phyloP scores from a whole-genome alignment of 1,284 basidiomycete species.

The Neonothopanus nambi region DNA sequence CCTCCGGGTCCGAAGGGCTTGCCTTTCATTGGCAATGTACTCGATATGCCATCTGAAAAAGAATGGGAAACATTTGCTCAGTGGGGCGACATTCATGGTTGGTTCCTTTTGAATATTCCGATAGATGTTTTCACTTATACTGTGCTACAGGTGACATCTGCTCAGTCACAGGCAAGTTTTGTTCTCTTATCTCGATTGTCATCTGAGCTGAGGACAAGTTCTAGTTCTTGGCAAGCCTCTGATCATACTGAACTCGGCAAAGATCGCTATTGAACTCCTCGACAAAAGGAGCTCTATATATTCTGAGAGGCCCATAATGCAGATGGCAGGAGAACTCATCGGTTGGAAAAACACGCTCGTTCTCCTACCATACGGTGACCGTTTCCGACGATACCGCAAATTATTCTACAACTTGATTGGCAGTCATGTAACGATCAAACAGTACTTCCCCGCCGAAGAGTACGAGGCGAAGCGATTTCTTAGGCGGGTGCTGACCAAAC shows the following conservation, averaged over 20 bases:
- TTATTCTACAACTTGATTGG: slow-evolving; percentile 61
- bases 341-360: slow-evolving; percentile 68
- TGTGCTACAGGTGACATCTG: slow-evolving; percentile 53
- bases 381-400: slow-evolving; percentile 61
- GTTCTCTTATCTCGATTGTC: background rate
- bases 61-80: slow-evolving; percentile 57
- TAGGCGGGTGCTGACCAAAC: slow-evolving; percentile 52
- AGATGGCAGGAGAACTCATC: slow-evolving; percentile 53
- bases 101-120: slow-evolving; percentile 15
- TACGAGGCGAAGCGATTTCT: slow-evolving; percentile 58
- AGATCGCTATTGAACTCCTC: slow-evolving; percentile 57
- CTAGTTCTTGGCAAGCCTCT: slow-evolving; percentile 58
- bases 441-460: slow-evolving; percentile 51
- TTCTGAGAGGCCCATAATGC: slow-evolving; percentile 60
- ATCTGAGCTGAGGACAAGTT: background rate
- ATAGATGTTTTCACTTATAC: background rate
- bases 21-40: slow-evolving; percentile 52
- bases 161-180: slow-evolving; percentile 40
- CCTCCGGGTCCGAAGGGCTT: slow-evolving; percentile 54
- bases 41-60: slow-evolving; percentile 52
- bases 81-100: slow-evolving; percentile 55
- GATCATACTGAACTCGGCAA: slow-evolving; percentile 58
- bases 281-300: slow-evolving; percentile 71
- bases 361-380: slow-evolving; percentile 61
- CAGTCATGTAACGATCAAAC: slow-evolving; percentile 46